phyloP scores from a whole-genome alignment of 2,329 filamentous ascomycete genomes.

The Coniochaeta ligniaria region DNA sequence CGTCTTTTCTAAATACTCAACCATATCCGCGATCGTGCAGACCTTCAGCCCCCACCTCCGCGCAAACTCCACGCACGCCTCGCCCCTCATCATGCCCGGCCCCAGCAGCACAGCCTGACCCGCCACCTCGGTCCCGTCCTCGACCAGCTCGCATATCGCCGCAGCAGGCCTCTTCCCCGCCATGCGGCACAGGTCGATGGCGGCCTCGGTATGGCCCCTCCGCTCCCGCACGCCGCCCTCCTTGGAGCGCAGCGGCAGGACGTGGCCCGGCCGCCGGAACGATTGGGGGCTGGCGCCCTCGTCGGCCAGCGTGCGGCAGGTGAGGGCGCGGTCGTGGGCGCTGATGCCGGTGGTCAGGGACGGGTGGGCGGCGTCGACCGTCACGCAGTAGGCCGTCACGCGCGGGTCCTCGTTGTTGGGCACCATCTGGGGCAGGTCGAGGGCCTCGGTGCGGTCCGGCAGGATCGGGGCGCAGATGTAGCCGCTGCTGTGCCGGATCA shows the following conservation, averaged over 20 bases:
- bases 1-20: constrained; percentile 68
- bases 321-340: constrained; percentile 78
- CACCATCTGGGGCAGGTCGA: constrained; percentile 89
- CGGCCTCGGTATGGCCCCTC: constrained; percentile 87
- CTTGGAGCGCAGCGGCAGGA: constrained; percentile 75
- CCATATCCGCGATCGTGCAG: constrained; percentile 90
- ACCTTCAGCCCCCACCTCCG: constrained; percentile 83
- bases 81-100: constrained; percentile 86
- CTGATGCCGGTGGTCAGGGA: constrained; percentile 83
- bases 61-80: constrained; percentile 84
- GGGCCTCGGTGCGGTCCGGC: constrained; percentile 57
- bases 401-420: constrained; percentile 67
- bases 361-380: constrained; percentile 70
- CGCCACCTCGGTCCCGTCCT: constrained; percentile 67
- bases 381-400: constrained; percentile 87
- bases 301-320: constrained; percentile 71
- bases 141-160: constrained; percentile 88
- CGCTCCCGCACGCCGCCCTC: constrained; percentile 75
- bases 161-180: constrained; percentile 71
- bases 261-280: constrained; percentile 81
- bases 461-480: constrained; percentile 84
- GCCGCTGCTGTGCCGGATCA: constrained; percentile 86
- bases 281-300: constrained; percentile 45
- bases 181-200: constrained; percentile 80
- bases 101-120: constrained; percentile 59